Percentiles rank a stretch among this genome's conserved stretches.
phyloP scores from a whole-genome alignment of 2,329 filamentous ascomycete species.

The Cylindrodendrum hubeiense region DNA sequence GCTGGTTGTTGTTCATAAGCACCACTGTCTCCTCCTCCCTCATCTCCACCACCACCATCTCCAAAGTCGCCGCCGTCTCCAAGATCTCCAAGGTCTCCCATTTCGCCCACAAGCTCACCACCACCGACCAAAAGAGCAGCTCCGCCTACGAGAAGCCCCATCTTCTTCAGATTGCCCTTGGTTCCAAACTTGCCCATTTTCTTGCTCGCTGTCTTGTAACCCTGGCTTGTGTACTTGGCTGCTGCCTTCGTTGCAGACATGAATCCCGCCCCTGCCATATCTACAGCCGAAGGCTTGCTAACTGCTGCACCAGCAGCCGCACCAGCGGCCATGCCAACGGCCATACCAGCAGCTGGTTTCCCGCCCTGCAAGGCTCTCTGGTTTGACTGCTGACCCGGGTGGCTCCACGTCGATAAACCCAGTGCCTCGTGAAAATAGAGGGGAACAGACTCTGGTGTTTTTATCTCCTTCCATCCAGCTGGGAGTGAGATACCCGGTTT shows the following conservation, averaged over 20 bases:
- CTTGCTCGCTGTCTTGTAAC: background rate
- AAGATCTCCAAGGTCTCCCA: background rate
- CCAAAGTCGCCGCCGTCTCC: background rate
- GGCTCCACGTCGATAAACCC: background rate
- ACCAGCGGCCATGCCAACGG: background rate
- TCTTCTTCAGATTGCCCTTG: background rate
- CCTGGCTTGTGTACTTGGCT: background rate
- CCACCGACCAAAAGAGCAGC: background rate
- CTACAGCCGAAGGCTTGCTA: background rate
- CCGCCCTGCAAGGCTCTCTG: background rate
- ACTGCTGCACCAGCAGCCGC: background rate
- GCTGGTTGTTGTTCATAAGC: background rate
- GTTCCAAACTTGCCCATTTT: background rate
- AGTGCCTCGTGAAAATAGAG: background rate
- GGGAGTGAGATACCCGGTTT: background rate
- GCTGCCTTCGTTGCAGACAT: background rate
- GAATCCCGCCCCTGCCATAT: background rate
- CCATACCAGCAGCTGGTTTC: background rate
- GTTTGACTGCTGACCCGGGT: background rate
- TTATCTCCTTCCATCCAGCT: background rate
- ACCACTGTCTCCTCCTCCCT: background rate
- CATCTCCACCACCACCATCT: background rate
- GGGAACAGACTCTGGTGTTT: background rate
- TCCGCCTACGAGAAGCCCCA: background rate
- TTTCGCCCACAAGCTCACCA: background rate